These are phyloP conservation scores for Trypanosoma mega DNA, from an alignment of 208 protist species.

Conservation along the genomic window DNA sequence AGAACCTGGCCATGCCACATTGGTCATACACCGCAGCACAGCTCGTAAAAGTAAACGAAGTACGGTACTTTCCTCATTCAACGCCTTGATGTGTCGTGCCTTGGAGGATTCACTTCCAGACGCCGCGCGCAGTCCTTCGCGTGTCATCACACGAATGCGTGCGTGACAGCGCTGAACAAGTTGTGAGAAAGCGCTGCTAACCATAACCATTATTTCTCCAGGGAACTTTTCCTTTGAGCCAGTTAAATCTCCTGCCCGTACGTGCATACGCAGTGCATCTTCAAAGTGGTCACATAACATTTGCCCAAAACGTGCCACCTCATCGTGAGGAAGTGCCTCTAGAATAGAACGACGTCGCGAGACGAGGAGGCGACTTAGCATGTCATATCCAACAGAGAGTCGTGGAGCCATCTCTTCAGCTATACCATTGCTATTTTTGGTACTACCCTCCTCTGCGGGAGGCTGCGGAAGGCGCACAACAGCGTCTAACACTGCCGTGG, in stretches of 20 bases:
- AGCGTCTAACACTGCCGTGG: constrained; percentile 74
- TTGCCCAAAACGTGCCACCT: constrained; percentile 56
- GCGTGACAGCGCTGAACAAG: constrained; percentile 59
- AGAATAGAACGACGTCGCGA: constrained; percentile 18
- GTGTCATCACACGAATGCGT: constrained; percentile 51
- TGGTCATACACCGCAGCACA: constrained; percentile 57
- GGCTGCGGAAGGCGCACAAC: constrained; percentile 35
- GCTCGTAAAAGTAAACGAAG: constrained; percentile 53
- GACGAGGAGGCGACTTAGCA: constrained; percentile 56
- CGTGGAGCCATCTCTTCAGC: constrained; percentile 15
- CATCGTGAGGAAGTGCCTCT: constrained; percentile 27
- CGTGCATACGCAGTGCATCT: constrained; percentile 45
- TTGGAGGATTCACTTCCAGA: constrained; percentile 19
- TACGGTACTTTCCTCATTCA: constrained; percentile 59
- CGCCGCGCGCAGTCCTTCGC: constrained; percentile 33
- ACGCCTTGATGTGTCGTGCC: constrained; percentile 28
- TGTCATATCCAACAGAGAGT: constrained; percentile 55
- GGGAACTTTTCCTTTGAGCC: constrained; percentile 18
- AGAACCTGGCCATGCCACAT: constrained; percentile 78
- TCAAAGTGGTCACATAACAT: constrained; percentile 78
- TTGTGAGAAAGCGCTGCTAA: constrained; percentile 43
- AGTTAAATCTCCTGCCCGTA: constrained; percentile 7
- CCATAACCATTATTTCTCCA: constrained; percentile 44
- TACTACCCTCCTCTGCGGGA: neutral
- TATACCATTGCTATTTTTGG: neutral